These are phyloP conservation scores for Poa annua DNA, from an alignment of 176 grass and related monocot genomes.

Conservation along the genomic window DNA sequence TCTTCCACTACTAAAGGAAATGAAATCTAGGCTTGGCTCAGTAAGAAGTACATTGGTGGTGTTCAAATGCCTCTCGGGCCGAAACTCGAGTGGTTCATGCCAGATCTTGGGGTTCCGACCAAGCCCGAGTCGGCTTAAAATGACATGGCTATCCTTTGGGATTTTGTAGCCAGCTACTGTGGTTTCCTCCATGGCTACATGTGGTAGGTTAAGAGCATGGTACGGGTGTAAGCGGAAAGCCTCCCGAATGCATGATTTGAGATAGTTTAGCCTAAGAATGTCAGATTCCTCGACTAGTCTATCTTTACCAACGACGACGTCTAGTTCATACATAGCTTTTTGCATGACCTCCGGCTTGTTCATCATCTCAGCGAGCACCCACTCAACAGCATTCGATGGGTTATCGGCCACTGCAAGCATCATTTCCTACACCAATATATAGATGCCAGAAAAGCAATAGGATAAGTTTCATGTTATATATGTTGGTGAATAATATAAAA, in stretches of 20 bases:
- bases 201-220: background rate
- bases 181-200: background rate
- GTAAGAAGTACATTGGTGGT: conserved; percentile 23
- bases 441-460: background rate
- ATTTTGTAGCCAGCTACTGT: background rate
- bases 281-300: background rate
- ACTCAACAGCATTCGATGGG: conserved; percentile 7
- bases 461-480: background rate
- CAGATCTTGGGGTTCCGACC: background rate
- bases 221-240: conserved; percentile 9
- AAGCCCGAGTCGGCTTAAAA: background rate
- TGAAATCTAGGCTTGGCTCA: conserved; percentile 38
- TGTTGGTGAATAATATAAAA: too few relatives aligned
- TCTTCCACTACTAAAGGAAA: conserved; percentile 48
- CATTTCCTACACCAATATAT: background rate
- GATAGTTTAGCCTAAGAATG: background rate
- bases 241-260: background rate
- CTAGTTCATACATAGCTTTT: background rate
- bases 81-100: background rate
- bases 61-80: conserved; percentile 1
- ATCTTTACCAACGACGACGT: background rate
- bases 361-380: background rate
- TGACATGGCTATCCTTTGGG: background rate
- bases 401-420: background rate
- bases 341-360: background rate